These are phyloP conservation scores for Rubia yunnanensis DNA, from an alignment of 257 asterid genomes.

Conservation along the genomic window DNA sequence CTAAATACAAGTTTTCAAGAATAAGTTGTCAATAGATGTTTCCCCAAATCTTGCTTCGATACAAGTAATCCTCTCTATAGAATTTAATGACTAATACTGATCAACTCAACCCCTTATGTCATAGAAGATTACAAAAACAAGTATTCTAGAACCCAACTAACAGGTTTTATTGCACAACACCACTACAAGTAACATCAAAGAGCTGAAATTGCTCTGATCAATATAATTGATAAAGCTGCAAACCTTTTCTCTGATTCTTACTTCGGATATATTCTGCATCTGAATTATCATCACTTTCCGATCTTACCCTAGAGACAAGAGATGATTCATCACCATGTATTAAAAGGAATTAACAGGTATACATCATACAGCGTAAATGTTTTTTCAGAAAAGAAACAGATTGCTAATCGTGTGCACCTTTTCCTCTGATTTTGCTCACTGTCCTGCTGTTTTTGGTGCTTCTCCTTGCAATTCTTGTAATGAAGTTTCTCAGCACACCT, in stretches of 20 bases:
- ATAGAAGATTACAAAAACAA: not conserved
- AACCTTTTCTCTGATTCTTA: slow-evolving; percentile 63
- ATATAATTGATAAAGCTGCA: not conserved
- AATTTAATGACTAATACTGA: not conserved
- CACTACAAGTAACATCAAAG: not conserved
- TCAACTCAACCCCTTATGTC: not conserved
- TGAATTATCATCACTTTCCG: slow-evolving; percentile 49
- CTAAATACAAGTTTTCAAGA: not conserved
- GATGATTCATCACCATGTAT: slow-evolving; percentile 15
- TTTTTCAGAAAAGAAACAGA: not conserved
- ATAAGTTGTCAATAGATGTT: not conserved
- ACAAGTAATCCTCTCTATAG: not conserved
- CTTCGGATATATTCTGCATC: slow-evolving; percentile 28
- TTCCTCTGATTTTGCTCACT: slow-evolving; percentile 35
- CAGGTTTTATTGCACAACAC: too few species aligned
- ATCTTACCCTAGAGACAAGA: slow-evolving; percentile 50
- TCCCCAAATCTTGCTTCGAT: not conserved
- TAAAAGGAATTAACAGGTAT: not conserved
- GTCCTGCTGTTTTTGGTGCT: slow-evolving; percentile 40
- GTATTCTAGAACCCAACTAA: not conserved
- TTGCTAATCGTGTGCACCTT: slow-evolving; percentile 37
- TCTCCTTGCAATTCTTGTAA: slow-evolving; percentile 70
- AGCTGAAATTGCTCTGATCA: not conserved
- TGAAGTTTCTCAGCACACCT: slow-evolving; percentile 90
- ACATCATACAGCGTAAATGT: not conserved